A percentile compares a stretch with the other conserved stretches of the same genome.
phyloP scores from a whole-genome alignment of 2,329 filamentous ascomycete genomes.

The Fusarium austroafricanum region DNA sequence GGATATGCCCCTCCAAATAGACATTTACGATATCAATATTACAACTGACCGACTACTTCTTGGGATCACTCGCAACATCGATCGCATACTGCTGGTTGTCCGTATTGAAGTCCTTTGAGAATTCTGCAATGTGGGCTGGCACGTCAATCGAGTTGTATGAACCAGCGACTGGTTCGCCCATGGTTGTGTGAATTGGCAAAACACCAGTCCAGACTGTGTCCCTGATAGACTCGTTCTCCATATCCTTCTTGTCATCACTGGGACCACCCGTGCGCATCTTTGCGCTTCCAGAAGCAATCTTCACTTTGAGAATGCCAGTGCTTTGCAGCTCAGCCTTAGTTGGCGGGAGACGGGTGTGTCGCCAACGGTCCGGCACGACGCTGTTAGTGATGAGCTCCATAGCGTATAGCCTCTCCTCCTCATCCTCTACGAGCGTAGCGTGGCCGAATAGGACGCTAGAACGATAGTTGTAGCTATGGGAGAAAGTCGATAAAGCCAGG shows the following conservation, averaged over 20 bases:
- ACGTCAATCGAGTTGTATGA: conserved; percentile 69
- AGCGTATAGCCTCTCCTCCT: conserved; percentile 79
- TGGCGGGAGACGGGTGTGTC: conserved; percentile 75
- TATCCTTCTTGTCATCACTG: conserved; percentile 63
- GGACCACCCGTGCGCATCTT: conserved; percentile 78
- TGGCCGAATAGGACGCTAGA: conserved; percentile 82
- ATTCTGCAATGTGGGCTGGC: conserved; percentile 69
- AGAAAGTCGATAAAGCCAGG: conserved; percentile 81
- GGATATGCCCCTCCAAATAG: not conserved
- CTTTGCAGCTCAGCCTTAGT: conserved; percentile 78
- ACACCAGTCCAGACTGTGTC: conserved; percentile 66
- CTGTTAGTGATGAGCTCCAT: conserved; percentile 83
- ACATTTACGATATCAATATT: not conserved
- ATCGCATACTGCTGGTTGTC: conserved; percentile 47
- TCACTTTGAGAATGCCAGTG: conserved; percentile 78
- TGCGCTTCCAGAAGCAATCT: conserved; percentile 76
- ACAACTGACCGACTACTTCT: not conserved
- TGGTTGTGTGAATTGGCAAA: conserved; percentile 70
- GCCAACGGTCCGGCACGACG: conserved; percentile 77
- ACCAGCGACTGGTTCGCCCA: conserved; percentile 72
- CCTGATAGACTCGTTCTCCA: conserved; percentile 57
- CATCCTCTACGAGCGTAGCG: conserved; percentile 73
- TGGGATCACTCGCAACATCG: conserved; percentile 42
- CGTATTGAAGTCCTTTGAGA: conserved; percentile 54
- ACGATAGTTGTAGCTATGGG: conserved; percentile 89